These are phyloP conservation scores for Camellia oleifera DNA, from an alignment of 179 eudicot genomes.

Conservation along the genomic window DNA sequence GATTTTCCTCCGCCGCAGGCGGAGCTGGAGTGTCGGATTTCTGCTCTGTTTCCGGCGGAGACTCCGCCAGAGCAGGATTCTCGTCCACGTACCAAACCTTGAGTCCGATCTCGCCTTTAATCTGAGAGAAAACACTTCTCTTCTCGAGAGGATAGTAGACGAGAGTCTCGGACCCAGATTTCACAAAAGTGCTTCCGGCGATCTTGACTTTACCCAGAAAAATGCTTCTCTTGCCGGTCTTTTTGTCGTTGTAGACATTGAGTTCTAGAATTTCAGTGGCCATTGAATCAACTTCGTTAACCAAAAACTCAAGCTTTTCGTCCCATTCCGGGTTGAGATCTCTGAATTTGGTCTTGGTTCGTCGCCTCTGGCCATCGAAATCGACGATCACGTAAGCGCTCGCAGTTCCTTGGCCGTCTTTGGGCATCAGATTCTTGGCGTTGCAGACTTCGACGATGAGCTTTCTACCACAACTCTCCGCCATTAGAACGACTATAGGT, in stretches of 20 bases:
- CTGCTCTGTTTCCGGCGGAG: constrained; percentile 19
- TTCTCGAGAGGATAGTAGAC: constrained; percentile 80
- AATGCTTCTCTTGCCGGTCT: constrained; percentile 49
- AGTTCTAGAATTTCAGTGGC: constrained; percentile 47
- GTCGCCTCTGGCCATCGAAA: constrained; percentile 80
- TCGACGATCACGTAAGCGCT: constrained; percentile 69
- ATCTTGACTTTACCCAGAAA: constrained; percentile 79
- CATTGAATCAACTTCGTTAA: constrained; percentile 47
- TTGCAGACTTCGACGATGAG: constrained; percentile 65
- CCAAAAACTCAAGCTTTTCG: constrained; percentile 64
- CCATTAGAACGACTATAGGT: constrained; percentile 26
- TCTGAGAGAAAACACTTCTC: constrained; percentile 80
- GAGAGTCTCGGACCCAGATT: constrained; percentile 40
- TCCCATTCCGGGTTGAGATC: constrained; percentile 88
- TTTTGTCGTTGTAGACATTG: constrained; percentile 78
- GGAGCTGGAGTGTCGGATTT: constrained; percentile 22
- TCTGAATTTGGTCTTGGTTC: constrained; percentile 52
- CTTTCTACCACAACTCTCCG: constrained; percentile 42
- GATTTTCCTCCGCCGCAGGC: constrained; percentile 31
- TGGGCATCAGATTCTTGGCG: constrained; percentile 87
- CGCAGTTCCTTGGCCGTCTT: constrained; percentile 91
- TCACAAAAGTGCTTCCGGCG: constrained; percentile 45
- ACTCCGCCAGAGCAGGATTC: constrained; percentile 29
- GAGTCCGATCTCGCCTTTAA: constrained; percentile 82
- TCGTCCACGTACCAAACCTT: constrained; percentile 60